These are phyloP conservation scores for Penicillium egyptiacum DNA, from an alignment of 495 filamentous ascomycete species.

Conservation along the genomic window DNA sequence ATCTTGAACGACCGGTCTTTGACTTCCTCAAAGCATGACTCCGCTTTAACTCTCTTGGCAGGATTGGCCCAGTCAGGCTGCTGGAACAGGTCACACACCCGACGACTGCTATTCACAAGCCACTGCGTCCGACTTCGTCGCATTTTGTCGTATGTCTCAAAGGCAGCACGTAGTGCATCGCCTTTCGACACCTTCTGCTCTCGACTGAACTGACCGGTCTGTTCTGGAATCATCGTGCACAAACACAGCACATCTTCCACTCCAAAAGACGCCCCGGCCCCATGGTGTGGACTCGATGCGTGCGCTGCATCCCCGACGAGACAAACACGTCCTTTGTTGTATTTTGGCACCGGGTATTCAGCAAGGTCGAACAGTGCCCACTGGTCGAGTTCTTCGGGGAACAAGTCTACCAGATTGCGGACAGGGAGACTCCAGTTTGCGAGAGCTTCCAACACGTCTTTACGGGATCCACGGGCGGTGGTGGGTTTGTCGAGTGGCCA, in stretches of 20 bases:
- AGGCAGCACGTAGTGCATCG: neutral
- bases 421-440: conserved; percentile 39
- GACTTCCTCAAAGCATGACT: conserved; percentile 22
- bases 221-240: neutral
- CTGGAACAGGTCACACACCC: conserved; percentile 21
- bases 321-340: conserved; percentile 39
- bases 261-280: conserved; percentile 55
- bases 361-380: conserved; percentile 58
- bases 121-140: conserved; percentile 1
- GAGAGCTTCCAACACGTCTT: conserved; percentile 33
- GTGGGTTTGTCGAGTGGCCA: conserved; percentile 37
- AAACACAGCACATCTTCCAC: conserved; percentile 51
- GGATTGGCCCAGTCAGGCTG: conserved; percentile 20
- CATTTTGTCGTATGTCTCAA: neutral
- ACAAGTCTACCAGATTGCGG: conserved; percentile 38
- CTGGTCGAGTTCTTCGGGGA: conserved; percentile 49
- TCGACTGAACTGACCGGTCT: neutral
- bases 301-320: conserved; percentile 53
- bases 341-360: conserved; percentile 43
- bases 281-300: conserved; percentile 47
- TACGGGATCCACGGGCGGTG: conserved; percentile 16
- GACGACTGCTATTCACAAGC: conserved; percentile 23
- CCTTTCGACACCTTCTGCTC: neutral
- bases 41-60: conserved; percentile 11
- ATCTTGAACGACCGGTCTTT: conserved; percentile 22